Percentiles rank a stretch among this genome's conserved stretches.
phyloP scores from a whole-genome alignment of 345 rosid species.

The Carallia pectinifolia region DNA sequence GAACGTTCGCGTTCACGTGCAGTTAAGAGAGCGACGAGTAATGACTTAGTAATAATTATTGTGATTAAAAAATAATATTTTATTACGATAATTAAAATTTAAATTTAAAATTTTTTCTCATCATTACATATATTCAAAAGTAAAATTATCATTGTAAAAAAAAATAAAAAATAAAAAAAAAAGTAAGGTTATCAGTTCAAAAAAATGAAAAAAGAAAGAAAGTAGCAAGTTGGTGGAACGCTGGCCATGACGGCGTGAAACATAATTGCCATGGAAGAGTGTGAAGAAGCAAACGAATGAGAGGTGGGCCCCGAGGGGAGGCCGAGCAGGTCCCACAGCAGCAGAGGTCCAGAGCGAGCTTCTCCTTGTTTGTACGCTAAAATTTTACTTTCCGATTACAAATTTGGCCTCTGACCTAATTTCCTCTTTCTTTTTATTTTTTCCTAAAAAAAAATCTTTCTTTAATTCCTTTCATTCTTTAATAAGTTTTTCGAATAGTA shows the following conservation, averaged over 20 bases:
- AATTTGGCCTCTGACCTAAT: too few species aligned
- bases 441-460: background rate
- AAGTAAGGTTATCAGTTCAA: too few species aligned
- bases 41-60: too few species aligned
- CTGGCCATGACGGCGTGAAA: background rate
- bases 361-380: constrained; percentile 42
- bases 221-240: background rate
- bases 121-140: too few species aligned
- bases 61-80: too few species aligned
- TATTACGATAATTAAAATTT: too few species aligned
- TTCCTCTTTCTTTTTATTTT: background rate
- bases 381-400: background rate
- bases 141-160: too few species aligned
- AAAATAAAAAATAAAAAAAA: background rate
- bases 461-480: background rate
- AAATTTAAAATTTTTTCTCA: too few species aligned
- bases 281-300: background rate
- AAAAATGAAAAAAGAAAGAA: background rate
- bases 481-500: too few species aligned
- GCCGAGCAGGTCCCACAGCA: background rate
- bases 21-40: too few species aligned
- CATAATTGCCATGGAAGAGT: background rate
- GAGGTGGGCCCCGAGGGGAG: background rate
- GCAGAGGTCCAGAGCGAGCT: background rate
- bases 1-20: too few species aligned